Evolutionary conservation across 2,329 filamentous ascomycete genomes (phyloP).

Genomic region (Sporothrix globosa): DNA sequence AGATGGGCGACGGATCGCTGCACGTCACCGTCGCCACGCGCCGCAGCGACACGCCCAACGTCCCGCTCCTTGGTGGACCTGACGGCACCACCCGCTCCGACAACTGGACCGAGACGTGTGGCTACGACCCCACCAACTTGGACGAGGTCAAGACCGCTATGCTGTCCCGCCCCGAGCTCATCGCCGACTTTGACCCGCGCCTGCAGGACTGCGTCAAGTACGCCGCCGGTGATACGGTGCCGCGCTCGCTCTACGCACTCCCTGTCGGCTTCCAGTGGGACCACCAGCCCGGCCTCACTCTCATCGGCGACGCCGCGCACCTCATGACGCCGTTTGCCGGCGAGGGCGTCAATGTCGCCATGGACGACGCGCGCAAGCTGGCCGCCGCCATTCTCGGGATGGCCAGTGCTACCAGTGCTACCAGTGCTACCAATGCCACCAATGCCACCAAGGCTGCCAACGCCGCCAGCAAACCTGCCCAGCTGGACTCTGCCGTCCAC

Average conservation of each 20-base stretch:
- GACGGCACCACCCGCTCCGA: constrained; percentile 38
- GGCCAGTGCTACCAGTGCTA: not conserved
- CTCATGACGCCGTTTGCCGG: constrained; percentile 62
- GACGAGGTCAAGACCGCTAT: constrained; percentile 47
- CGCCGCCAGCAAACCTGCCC: not conserved
- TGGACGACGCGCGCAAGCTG: constrained; percentile 58
- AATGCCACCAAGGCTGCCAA: too few relatives aligned
- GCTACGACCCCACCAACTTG: constrained; percentile 49
- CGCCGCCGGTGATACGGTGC: constrained; percentile 46
- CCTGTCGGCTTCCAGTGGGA: constrained; percentile 55
- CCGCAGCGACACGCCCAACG: constrained; percentile 43
- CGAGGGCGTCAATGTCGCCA: constrained; percentile 61
- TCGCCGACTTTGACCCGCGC: constrained; percentile 49
- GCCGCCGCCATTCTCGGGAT: constrained; percentile 48
- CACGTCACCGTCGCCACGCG: constrained; percentile 46
- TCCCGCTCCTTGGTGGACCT: constrained; percentile 41
- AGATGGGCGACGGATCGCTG: constrained; percentile 53
- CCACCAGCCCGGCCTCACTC: constrained; percentile 53
- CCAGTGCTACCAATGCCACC: not conserved
- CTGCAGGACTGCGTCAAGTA: constrained; percentile 50
- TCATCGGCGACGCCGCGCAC: constrained; percentile 64
- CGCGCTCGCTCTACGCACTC: constrained; percentile 56
- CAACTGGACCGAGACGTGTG: constrained; percentile 49
- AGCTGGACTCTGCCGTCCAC: constrained; percentile 42
- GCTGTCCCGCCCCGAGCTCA: constrained; percentile 41